Evolutionary conservation across 2,329 filamentous ascomycete genomes (phyloP).

Genomic region (Niveomyces coronatus): DNA sequence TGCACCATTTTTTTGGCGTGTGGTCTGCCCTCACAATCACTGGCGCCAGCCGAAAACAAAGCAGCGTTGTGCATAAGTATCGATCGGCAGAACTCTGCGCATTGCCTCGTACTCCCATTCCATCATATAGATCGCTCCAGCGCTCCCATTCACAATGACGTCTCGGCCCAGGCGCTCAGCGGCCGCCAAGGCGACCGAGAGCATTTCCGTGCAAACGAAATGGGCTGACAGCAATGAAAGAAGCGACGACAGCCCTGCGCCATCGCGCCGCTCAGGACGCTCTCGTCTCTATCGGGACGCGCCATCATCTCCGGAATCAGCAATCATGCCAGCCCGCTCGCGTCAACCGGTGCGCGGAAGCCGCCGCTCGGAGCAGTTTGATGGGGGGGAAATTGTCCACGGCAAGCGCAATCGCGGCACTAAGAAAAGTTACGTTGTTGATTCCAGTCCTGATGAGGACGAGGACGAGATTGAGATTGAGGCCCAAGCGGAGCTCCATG

Average conservation of each 20-base stretch:
- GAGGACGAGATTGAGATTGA: constrained; percentile 30
- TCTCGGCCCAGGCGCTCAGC: constrained; percentile 37
- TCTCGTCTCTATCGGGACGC: constrained; percentile 33
- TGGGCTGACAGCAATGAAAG: constrained; percentile 26
- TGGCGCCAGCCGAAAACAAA: too few relatives aligned
- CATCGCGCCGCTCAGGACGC: constrained; percentile 41
- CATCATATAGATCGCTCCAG: too few relatives aligned
- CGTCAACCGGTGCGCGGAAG: constrained; percentile 36
- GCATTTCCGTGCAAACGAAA: constrained; percentile 31
- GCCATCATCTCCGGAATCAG: constrained; percentile 37
- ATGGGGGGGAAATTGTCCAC: constrained; percentile 36
- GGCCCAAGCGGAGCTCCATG: constrained; percentile 24
- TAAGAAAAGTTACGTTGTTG: constrained; percentile 51
- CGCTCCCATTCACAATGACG: constrained; percentile 29
- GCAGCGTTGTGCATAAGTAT: too few relatives aligned
- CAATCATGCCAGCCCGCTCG: constrained; percentile 20
- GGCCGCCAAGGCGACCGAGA: constrained; percentile 31
- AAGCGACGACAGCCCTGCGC: constrained; percentile 34
- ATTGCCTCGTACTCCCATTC: neutral
- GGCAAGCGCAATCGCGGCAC: constrained; percentile 43
- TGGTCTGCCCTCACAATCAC: too few relatives aligned
- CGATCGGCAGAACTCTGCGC: neutral
- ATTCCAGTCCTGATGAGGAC: constrained; percentile 40
- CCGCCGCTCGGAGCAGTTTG: constrained; percentile 28
- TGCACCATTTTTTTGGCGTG: too few relatives aligned